Conservation (phyloP, 441 rosid genomes). For the Erodium texanum region DNA sequence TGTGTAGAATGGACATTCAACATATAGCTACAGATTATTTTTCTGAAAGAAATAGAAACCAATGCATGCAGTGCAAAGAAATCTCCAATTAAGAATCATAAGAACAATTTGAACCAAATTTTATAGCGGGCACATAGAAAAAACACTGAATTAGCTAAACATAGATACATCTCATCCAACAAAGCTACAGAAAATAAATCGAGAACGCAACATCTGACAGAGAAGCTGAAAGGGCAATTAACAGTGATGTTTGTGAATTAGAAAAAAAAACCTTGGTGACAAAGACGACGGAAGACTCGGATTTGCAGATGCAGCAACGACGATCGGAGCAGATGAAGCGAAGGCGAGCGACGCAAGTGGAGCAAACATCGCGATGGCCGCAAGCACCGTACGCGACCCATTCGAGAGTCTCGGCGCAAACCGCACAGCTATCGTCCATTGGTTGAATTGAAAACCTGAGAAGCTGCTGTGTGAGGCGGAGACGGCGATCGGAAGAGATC, state of each 20-base stretch:
- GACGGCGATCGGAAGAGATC: neutral
- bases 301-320: conserved; percentile 92
- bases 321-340: conserved; percentile 78
- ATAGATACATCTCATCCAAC: neutral
- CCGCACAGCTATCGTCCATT: conserved; percentile 93
- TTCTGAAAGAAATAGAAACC: neutral
- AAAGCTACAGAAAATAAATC: neutral
- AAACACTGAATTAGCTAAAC: neutral
- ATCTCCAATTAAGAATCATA: neutral
- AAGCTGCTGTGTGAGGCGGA: neutral
- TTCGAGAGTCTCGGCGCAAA: conserved; percentile 79
- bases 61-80: neutral
- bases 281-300: conserved; percentile 49
- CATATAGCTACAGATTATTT: too few relatives aligned
- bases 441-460: neutral
- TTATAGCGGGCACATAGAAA: neutral
- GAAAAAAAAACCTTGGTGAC: conserved; percentile 56
- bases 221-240: too few relatives aligned
- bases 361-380: conserved; percentile 88
- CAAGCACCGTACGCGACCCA: conserved; percentile 96
- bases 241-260: too few relatives aligned
- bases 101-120: neutral
- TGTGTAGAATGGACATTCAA: too few relatives aligned
- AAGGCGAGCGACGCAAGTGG: conserved; percentile 89
- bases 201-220: neutral